Evolutionary conservation across 768 basidiomycete genomes (phyloP).

Genomic region (Macrolepiota fuliginosa): DNA sequence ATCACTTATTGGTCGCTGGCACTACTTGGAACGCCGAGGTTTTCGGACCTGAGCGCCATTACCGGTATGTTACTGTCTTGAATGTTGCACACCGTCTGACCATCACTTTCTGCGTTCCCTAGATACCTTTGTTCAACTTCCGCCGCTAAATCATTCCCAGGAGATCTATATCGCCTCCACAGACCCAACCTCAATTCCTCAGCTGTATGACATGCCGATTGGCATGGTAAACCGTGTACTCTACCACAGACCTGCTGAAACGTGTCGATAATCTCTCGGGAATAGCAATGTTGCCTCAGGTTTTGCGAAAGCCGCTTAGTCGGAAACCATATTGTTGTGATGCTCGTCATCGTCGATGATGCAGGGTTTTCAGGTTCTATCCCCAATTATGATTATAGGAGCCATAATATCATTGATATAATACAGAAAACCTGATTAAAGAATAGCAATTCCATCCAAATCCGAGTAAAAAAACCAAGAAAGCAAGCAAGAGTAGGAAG

Average conservation of each 20-base stretch:
- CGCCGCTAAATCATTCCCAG: conserved; percentile 29
- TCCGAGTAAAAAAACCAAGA: background rate
- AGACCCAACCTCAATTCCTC: conserved; percentile 48
- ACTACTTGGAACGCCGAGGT: conserved; percentile 64
- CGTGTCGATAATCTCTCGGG: background rate
- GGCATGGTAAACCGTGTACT: conserved; percentile 76
- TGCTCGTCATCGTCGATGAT: too few species aligned
- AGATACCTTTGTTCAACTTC: conserved; percentile 62
- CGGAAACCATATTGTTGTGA: too few species aligned
- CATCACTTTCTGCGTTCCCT: conserved; percentile 5
- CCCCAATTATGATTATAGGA: background rate
- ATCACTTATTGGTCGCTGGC: conserved; percentile 76
- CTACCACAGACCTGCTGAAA: conserved; percentile 33
- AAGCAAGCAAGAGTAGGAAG: background rate
- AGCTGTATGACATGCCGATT: conserved; percentile 80
- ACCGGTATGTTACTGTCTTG: conserved; percentile 44
- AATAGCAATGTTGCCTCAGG: too few species aligned
- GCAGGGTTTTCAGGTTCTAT: background rate
- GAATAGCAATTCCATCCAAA: background rate
- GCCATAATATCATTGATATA: background rate
- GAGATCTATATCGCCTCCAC: conserved; percentile 52
- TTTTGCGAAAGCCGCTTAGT: too few species aligned
- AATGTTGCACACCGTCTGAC: background rate
- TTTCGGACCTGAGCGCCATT: conserved; percentile 64
- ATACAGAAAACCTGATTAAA: background rate